Percentiles rank a stretch among this genome's conserved stretches.
phyloP scores from a whole-genome alignment of 2,329 filamentous ascomycete genomes.

The Conoideocrella luteorostrata region DNA sequence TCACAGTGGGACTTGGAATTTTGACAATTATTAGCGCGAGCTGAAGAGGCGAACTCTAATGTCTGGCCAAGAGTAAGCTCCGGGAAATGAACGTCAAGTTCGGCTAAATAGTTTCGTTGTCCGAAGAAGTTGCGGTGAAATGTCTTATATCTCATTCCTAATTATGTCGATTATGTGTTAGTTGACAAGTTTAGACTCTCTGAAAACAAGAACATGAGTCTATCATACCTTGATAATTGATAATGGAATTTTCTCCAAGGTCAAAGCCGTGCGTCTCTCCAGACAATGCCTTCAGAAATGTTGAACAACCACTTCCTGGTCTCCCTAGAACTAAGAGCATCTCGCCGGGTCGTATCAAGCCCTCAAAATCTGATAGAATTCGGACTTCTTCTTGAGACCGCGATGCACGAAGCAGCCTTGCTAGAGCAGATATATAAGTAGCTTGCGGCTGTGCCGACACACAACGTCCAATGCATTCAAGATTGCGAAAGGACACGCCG shows the following conservation, averaged over 20 bases:
- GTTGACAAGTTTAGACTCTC: no score
- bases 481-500: no score
- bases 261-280: conserved; percentile 63
- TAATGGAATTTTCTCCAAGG: conserved; percentile 52
- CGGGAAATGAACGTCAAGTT: not conserved
- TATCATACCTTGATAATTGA: no score
- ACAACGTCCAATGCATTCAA: no score
- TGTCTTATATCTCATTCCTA: not conserved
- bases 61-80: not conserved
- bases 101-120: not conserved
- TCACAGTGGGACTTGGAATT: no score
- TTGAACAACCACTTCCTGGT: conserved; percentile 64
- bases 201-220: no score
- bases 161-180: no score
- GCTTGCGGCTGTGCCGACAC: no score
- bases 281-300: conserved; percentile 63
- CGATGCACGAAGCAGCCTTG: no score
- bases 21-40: no score
- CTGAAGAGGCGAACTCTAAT: not conserved
- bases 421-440: no score
- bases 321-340: conserved; percentile 62
- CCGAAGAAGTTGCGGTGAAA: not conserved
- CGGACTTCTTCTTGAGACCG: no score
- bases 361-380: conserved; percentile 57
- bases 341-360: conserved; percentile 64